Evolutionary conservation across 2,329 filamentous ascomycete genomes (phyloP).

Genomic region (Sarocladiaceae sp.): DNA sequence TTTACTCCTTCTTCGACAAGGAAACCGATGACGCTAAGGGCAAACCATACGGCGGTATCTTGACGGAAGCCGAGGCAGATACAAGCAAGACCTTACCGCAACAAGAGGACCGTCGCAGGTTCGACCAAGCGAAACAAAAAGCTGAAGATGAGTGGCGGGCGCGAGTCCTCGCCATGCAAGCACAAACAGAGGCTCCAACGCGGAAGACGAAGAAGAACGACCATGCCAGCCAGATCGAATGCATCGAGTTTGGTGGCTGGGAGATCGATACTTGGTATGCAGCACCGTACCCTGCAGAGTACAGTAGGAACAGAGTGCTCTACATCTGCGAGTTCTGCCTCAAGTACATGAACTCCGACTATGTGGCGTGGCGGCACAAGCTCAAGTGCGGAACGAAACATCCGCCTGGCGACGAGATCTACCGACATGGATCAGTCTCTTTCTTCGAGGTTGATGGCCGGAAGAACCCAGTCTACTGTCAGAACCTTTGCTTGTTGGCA

Average conservation of each 20-base stretch:
- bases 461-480: constrained; percentile 97
- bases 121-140: constrained; percentile 84
- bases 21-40: constrained; percentile 85
- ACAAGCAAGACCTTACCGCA: constrained; percentile 84
- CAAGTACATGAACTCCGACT: constrained; percentile 99
- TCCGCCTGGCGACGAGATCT: constrained; percentile 96
- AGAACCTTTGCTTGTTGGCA: constrained; percentile 91
- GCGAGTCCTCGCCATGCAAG: constrained; percentile 55
- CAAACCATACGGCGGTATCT: constrained; percentile 92
- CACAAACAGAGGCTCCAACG: constrained; percentile 55
- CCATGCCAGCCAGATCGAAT: constrained; percentile 87
- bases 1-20: constrained; percentile 84
- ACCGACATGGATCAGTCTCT: constrained; percentile 83
- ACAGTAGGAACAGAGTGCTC: constrained; percentile 92
- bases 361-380: constrained; percentile 97
- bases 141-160: constrained; percentile 90
- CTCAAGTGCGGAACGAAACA: constrained; percentile 95
- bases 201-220: constrained; percentile 75
- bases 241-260: constrained; percentile 95
- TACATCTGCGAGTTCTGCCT: constrained; percentile 99
- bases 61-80: constrained; percentile 84
- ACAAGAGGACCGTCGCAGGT: constrained; percentile 75
- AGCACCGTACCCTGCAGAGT: constrained; percentile 96
- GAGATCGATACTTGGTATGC: constrained; percentile 99
- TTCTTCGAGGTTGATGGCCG: constrained; percentile 98